phyloP scores from a whole-genome alignment of 2,329 filamentous ascomycete genomes.

The Pestalotiopsis sp. region DNA sequence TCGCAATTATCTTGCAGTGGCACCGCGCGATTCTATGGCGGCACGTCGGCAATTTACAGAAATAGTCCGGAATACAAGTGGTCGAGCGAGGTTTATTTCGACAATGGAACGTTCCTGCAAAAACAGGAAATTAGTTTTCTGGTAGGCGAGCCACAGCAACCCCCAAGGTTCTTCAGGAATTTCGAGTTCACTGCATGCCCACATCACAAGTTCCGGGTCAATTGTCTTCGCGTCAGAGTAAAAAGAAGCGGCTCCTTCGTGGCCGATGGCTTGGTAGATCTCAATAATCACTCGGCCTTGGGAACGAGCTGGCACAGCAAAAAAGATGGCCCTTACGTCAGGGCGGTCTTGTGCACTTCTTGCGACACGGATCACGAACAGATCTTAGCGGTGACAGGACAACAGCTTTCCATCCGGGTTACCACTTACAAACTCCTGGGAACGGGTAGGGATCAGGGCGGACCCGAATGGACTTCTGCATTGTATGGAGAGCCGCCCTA shows the following conservation, averaged over 20 bases:
- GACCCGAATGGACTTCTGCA: neutral
- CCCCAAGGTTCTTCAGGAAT: neutral
- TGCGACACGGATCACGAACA: slow-evolving; percentile 1
- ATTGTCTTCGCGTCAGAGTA: neutral
- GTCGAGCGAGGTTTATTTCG: slow-evolving; percentile 4
- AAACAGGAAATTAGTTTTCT: slow-evolving; percentile 1
- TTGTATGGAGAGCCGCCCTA: neutral
- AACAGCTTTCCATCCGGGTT: neutral
- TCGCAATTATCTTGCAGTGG: neutral
- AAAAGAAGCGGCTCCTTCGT: neutral
- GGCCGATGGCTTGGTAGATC: neutral
- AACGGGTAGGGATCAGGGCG: neutral
- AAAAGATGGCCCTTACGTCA: neutral
- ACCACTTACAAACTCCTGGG: neutral
- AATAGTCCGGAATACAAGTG: neutral
- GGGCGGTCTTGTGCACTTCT: neutral
- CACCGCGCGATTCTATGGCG: neutral
- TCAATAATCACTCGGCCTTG: too few species aligned
- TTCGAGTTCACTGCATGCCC: slow-evolving; percentile 1
- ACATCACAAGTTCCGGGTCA: neutral
- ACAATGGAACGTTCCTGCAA: neutral
- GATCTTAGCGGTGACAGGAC: neutral
- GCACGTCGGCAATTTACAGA: too few species aligned
- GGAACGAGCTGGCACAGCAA: neutral
- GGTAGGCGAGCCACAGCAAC: neutral